phyloP scores from a whole-genome alignment of 768 basidiomycete genomes.

The Cystoderma amianthinum region DNA sequence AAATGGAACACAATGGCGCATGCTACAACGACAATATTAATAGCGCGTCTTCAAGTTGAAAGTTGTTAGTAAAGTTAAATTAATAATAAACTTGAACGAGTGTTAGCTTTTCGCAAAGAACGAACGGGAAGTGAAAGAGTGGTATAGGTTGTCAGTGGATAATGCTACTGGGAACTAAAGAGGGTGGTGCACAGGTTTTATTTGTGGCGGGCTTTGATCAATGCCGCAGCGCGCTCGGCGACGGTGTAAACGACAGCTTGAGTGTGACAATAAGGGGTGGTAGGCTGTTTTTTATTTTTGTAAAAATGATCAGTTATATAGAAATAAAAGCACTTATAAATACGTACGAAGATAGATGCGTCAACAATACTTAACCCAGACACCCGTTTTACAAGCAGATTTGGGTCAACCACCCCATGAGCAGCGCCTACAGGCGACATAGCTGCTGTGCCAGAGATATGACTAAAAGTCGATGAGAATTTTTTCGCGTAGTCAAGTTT shows the following conservation, averaged over 20 bases:
- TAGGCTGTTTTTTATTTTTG: slow-evolving; percentile 1
- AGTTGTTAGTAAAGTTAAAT: no score
- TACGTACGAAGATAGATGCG: slow-evolving; percentile 19
- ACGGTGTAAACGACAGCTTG: slow-evolving; percentile 4
- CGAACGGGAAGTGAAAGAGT: no score
- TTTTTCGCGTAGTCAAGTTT: slow-evolving; percentile 13
- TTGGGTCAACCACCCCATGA: slow-evolving; percentile 10
- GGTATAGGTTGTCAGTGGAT: no score
- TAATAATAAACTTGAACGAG: no score
- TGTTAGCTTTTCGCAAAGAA: no score
- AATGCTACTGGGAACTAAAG: no score
- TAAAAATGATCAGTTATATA: background rate
- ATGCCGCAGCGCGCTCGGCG: slow-evolving; percentile 4
- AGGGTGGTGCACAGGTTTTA: no score
- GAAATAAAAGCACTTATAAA: background rate
- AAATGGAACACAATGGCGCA: no score
- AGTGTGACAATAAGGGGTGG: slow-evolving; percentile 1
- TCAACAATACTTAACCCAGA: slow-evolving; percentile 26
- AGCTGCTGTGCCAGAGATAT: slow-evolving; percentile 19
- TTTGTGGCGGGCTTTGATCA: slow-evolving; percentile 2
- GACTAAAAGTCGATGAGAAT: slow-evolving; percentile 13
- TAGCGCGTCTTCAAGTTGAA: no score
- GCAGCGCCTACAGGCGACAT: slow-evolving; percentile 17
- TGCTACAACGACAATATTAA: no score
- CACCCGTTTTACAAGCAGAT: slow-evolving; percentile 24